A percentile compares a stretch with the other conserved stretches of the same genome.
phyloP scores from a whole-genome alignment of 1,284 basidiomycete genomes.

The Tilletiaria anomala region DNA sequence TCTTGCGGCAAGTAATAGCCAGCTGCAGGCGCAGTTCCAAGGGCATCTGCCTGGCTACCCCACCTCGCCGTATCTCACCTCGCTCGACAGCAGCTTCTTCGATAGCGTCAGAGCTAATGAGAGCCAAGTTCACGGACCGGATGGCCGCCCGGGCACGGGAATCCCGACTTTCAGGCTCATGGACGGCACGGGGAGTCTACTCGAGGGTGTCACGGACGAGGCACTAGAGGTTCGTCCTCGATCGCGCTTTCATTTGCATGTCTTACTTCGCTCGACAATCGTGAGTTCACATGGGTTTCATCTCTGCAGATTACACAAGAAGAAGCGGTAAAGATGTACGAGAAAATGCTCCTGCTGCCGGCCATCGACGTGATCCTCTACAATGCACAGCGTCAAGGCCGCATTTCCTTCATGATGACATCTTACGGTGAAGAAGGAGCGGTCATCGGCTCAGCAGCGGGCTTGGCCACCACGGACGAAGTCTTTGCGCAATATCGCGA shows the following conservation, averaged over 20 bases:
- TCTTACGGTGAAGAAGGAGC: slow-evolving; percentile 75
- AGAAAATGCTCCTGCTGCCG: slow-evolving; percentile 49
- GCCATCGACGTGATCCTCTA: slow-evolving; percentile 74
- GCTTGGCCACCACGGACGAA: slow-evolving; percentile 66
- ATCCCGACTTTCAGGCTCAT: slow-evolving; percentile 30
- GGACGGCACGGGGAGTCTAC: slow-evolving; percentile 18
- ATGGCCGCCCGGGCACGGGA: slow-evolving; percentile 12
- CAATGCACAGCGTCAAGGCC: slow-evolving; percentile 81
- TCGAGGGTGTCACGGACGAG: slow-evolving; percentile 20
- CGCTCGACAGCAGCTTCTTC: slow-evolving; percentile 25
- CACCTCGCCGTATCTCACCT: slow-evolving; percentile 20
- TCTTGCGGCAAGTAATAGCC: too few species aligned
- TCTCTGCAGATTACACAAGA: slow-evolving; percentile 9
- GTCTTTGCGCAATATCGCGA: slow-evolving; percentile 47
- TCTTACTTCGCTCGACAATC: neutral
- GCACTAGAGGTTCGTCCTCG: slow-evolving; percentile 12
- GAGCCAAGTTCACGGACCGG: slow-evolving; percentile 8
- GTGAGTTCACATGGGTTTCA: neutral
- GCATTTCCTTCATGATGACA: slow-evolving; percentile 77
- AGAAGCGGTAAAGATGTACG: slow-evolving; percentile 26
- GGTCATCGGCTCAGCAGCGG: slow-evolving; percentile 76
- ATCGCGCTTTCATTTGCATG: neutral
- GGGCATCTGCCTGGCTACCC: slow-evolving; percentile 26
- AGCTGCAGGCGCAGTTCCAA: too few species aligned
- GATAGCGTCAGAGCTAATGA: slow-evolving; percentile 14